Evolutionary conservation across 768 basidiomycete species (phyloP).

Genomic region (Mycena indigotica): DNA sequence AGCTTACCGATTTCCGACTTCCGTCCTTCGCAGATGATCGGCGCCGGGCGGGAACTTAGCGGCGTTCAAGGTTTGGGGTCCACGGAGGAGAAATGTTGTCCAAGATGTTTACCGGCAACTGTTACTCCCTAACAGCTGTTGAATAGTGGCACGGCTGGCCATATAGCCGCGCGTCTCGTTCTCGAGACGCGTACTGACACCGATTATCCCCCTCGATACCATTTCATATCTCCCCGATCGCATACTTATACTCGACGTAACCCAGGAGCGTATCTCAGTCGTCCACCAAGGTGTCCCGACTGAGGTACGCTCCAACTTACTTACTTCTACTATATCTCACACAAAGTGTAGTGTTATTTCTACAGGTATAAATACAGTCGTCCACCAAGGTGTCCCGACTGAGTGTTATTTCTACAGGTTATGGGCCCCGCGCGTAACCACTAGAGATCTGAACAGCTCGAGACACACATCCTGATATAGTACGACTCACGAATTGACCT

Average conservation of each 20-base stretch:
- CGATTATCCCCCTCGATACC: not conserved
- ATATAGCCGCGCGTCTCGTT: too few relatives aligned
- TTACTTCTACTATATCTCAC: not conserved
- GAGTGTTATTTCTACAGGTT: not conserved
- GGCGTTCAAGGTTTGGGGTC: too few relatives aligned
- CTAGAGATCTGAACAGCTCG: not conserved
- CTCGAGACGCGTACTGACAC: too few relatives aligned
- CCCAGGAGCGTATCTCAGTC: not conserved
- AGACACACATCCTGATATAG: not conserved
- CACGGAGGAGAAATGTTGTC: too few relatives aligned
- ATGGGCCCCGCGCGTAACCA: slow-evolving; percentile 1
- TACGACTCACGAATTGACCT: not conserved
- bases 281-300: not conserved
- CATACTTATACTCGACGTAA: not conserved
- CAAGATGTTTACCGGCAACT: too few relatives aligned
- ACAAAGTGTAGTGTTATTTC: not conserved
- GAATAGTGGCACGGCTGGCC: too few relatives aligned
- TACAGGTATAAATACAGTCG: not conserved
- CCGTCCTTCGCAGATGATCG: too few relatives aligned
- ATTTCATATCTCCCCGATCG: too few relatives aligned
- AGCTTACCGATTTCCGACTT: too few relatives aligned
- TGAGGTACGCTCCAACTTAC: not conserved
- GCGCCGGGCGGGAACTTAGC: too few relatives aligned
- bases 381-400: not conserved
- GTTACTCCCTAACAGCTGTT: too few relatives aligned